Conservation (phyloP, 179 eudicot genomes). For the Nepenthes alata region DNA sequence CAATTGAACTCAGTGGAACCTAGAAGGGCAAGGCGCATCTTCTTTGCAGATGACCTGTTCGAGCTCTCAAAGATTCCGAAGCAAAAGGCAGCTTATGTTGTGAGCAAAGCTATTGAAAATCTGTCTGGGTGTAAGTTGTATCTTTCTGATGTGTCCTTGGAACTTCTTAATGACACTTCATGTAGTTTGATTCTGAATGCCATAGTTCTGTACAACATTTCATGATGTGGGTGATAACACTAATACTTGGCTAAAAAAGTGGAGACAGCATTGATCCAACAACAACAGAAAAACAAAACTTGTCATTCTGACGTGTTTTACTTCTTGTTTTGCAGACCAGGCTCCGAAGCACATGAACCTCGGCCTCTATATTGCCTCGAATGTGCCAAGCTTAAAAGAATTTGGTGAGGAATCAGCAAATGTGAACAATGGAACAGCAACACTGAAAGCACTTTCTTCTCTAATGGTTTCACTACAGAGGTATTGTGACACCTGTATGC, state of each 20-base stretch:
- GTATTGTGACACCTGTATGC: constrained; percentile 16
- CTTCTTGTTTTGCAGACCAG: constrained; percentile 44
- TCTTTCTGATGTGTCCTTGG: background rate
- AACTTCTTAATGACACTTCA: background rate
- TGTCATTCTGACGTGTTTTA: background rate
- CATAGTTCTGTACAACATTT: no score
- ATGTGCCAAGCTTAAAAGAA: constrained; percentile 54
- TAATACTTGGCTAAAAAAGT: background rate
- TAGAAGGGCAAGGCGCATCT: constrained; percentile 43
- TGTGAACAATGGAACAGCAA: constrained; percentile 35
- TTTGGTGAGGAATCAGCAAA: constrained; percentile 39
- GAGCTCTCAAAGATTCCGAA: constrained; percentile 56
- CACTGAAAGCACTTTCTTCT: constrained; percentile 65
- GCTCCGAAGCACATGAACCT: constrained; percentile 46
- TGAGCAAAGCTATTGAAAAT: constrained; percentile 42
- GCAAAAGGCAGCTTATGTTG: constrained; percentile 41
- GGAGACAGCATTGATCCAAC: background rate
- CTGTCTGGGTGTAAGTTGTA: constrained; percentile 66
- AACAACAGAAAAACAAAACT: background rate
- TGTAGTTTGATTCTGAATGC: background rate
- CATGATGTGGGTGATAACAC: no score
- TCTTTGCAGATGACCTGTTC: constrained; percentile 77
- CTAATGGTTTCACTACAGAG: constrained; percentile 66
- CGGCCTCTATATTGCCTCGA: constrained; percentile 55
- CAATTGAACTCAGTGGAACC: constrained; percentile 41